A percentile compares a stretch with the other conserved stretches of the same genome.
Conservation (phyloP, 805 yeast genomes). For the Pichia membranifaciens region DNA sequence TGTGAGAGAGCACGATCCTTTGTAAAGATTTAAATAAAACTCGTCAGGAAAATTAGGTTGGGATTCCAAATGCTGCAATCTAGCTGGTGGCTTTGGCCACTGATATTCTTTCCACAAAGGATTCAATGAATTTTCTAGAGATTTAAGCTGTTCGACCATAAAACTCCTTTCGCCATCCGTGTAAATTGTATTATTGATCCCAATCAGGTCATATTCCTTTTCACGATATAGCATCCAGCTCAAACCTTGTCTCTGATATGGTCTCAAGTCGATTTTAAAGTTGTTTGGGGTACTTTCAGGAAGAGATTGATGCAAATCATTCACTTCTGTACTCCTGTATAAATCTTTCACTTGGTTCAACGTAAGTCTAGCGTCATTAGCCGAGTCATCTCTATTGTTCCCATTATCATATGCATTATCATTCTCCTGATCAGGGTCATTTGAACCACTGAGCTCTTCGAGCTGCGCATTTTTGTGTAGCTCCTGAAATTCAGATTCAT, state of each 20-base stretch:
- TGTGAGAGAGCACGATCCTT: slow-evolving; percentile 68
- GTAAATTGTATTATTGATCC: slow-evolving; percentile 24
- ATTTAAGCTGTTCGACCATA: slow-evolving; percentile 21
- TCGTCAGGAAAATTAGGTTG: slow-evolving; percentile 1
- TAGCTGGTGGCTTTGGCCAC: slow-evolving; percentile 52
- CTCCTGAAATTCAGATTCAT: slow-evolving; percentile 17
- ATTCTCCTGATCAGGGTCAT: background rate
- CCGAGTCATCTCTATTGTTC: background rate
- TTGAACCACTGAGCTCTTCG: background rate
- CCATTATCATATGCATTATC: slow-evolving; percentile 8
- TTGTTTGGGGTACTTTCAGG: slow-evolving; percentile 58
- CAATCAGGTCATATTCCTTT: slow-evolving; percentile 46
- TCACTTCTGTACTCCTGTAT: slow-evolving; percentile 59
- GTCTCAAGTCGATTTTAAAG: slow-evolving; percentile 56
- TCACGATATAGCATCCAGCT: slow-evolving; percentile 89
- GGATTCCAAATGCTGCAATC: slow-evolving; percentile 2
- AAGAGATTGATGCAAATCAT: slow-evolving; percentile 39
- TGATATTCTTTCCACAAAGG: slow-evolving; percentile 79
- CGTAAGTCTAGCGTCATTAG: slow-evolving; percentile 31
- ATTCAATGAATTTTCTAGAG: slow-evolving; percentile 51
- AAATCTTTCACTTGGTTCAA: slow-evolving; percentile 71
- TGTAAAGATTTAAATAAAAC: slow-evolving; percentile 73
- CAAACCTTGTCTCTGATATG: slow-evolving; percentile 79
- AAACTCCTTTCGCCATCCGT: slow-evolving; percentile 20
- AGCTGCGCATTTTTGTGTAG: slow-evolving; percentile 11